Conservation (phyloP, 2,329 filamentous ascomycete species). For the Xylariaceae sp. region DNA sequence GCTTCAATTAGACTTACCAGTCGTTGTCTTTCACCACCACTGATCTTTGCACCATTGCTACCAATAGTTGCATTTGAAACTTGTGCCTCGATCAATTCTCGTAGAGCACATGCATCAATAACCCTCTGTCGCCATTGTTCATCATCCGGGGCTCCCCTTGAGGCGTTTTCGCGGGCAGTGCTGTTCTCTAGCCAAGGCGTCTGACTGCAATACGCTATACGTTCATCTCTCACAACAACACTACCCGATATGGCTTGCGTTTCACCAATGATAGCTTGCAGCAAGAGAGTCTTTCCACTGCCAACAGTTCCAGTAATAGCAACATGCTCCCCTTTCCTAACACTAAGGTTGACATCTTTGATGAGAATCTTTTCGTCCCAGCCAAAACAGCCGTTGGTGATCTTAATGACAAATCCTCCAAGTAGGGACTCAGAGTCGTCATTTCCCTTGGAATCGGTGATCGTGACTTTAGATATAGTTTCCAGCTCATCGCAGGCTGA, state of each 20-base stretch:
- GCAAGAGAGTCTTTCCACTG: conserved; percentile 35
- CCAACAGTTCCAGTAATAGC: conserved; percentile 38
- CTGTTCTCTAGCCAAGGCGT: conserved; percentile 34
- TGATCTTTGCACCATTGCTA: conserved; percentile 38
- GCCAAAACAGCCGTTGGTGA: conserved; percentile 13
- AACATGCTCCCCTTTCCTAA: conserved; percentile 25
- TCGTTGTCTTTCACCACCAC: conserved; percentile 28
- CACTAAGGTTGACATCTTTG: conserved; percentile 28
- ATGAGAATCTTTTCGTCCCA: conserved; percentile 22
- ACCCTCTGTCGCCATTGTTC: conserved; percentile 26
- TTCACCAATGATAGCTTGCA: conserved; percentile 36
- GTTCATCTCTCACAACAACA: conserved; percentile 9
- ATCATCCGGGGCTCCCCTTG: conserved; percentile 26
- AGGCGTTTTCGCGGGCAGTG: conserved; percentile 29
- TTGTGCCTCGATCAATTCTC: conserved; percentile 21
- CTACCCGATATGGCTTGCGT: conserved; percentile 20
- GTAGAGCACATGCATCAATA: conserved; percentile 31
- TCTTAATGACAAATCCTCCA: conserved; percentile 1
- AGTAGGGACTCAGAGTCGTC: background rate
- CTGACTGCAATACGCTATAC: conserved; percentile 33
- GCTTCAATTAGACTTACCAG: conserved; percentile 16
- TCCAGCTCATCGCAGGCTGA: background rate
- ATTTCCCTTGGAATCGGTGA: background rate
- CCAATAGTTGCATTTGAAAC: conserved; percentile 36
- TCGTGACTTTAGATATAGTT: background rate